Base-by-base conservation (phyloP, 768 basidiomycete genomes). In the Pulveroboletus sp. region DNA sequence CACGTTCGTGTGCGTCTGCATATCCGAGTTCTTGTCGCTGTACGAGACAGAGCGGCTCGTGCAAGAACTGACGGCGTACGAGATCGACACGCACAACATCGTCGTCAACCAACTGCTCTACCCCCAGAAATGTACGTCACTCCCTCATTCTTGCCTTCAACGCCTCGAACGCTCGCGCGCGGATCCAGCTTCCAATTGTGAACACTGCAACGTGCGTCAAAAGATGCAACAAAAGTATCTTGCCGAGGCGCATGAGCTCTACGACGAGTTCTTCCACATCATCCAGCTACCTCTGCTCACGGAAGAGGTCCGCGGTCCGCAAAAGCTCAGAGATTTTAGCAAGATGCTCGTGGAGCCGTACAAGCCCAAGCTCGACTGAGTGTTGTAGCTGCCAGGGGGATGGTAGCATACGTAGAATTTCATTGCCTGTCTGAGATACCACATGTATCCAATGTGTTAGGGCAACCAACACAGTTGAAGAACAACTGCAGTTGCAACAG, bases 221-320 rank as follows among this genome's bases (percentile, higher is more conserved):
- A 88, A 86, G 73, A 98, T 98, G 95, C 93, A 98, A 71, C 93
- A 96, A 71, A 97, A 96, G 69, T 99, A 99, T 68, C 81, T 99
- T 19, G 79, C 77, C 41, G 96, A 98, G 71, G 94, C 95, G 14
- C 91, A 96, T 70, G 95, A 97, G 64, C 84, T 98, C 42, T 96
- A 96, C 65, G 91, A 92, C 69, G 93, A 96, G 60, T 96, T 95
- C 68, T 99, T 98, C 84, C 93, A 99, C 68, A 96, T 99, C 59
- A 72, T 97, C 14, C 83, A 87, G 65, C 79, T 99, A 41, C 96
- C 96, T 3, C 72, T 99, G 30, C 81, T 98, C 46, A 96, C 93
- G 5, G 94, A 98, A 66, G 96, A 98, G 71, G 95, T 98, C 5
- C 80, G 96, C 60, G 96, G 96, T 5, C 90, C 92, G 0, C 87